Percentiles rank a stretch among this genome's conserved stretches.
These are phyloP conservation scores for Tripterygium wilfordii DNA, from an alignment of 177 flowering plant species.

Conservation along the genomic window DNA sequence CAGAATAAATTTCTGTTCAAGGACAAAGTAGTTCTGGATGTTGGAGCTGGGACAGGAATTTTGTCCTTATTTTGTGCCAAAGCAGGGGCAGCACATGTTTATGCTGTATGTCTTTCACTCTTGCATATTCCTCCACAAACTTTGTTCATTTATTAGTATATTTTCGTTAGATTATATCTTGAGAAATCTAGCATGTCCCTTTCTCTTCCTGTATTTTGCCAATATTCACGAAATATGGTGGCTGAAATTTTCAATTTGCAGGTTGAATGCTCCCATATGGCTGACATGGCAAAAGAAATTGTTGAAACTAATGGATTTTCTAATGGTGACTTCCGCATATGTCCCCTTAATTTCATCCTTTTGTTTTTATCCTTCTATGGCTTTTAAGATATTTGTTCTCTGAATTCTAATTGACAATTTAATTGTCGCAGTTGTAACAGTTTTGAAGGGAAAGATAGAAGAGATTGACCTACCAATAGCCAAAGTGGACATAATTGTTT, in stretches of 20 bases:
- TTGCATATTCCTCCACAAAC: too few relatives aligned
- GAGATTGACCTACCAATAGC: conserved; percentile 83
- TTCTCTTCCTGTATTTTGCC: not conserved
- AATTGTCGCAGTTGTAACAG: conserved; percentile 68
- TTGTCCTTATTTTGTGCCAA: conserved; percentile 96
- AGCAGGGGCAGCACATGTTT: conserved; percentile 97
- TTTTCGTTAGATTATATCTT: not conserved
- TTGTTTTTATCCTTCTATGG: not conserved
- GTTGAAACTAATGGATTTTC: conserved; percentile 81
- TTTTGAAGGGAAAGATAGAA: conserved; percentile 92
- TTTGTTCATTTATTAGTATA: too few relatives aligned
- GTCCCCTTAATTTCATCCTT: not conserved
- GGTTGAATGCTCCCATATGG: conserved; percentile 98
- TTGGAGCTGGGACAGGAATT: conserved; percentile 99
- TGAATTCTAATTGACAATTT: not conserved
- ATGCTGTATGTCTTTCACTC: conserved; percentile 58
- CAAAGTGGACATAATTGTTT: conserved; percentile 88
- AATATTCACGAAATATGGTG: too few relatives aligned
- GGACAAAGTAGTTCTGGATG: conserved; percentile 92
- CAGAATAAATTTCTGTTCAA: conserved; percentile 78
- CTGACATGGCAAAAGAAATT: conserved; percentile 95
- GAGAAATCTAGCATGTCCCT: not conserved
- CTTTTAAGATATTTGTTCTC: not conserved
- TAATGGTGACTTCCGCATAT: conserved; percentile 43
- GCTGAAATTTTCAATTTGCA: conserved; percentile 18